phyloP scores from a whole-genome alignment of 2,329 filamentous ascomycete genomes.

The Blastomyces silverae region DNA sequence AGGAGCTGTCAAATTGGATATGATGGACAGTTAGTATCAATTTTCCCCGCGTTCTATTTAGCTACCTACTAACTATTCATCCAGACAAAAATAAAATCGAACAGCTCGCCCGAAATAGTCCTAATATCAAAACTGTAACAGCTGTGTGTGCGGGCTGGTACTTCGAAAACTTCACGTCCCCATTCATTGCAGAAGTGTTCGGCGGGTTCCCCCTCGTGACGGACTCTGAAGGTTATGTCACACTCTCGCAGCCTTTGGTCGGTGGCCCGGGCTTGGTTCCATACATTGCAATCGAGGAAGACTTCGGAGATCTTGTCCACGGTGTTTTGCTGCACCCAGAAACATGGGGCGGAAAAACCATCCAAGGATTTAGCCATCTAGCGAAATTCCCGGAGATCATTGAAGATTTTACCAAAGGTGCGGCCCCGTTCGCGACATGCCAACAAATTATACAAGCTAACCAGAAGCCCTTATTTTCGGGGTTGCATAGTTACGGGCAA shows the following conservation, averaged over 20 bases:
- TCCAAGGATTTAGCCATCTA: slow-evolving; percentile 8
- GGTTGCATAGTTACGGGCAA: slow-evolving; percentile 9
- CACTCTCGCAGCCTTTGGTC: background rate
- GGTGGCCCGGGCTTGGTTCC: slow-evolving; percentile 7
- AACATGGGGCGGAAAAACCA: slow-evolving; percentile 3
- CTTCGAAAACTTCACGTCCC: slow-evolving; percentile 9
- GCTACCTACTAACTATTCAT: background rate
- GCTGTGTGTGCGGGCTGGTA: slow-evolving; percentile 13
- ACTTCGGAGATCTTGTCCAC: slow-evolving; percentile 13
- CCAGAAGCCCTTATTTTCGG: background rate
- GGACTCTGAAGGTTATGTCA: slow-evolving; percentile 11
- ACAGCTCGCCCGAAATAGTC: slow-evolving; percentile 9
- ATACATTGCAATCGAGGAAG: slow-evolving; percentile 12
- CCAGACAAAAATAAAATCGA: slow-evolving; percentile 12
- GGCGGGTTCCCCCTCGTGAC: slow-evolving; percentile 11
- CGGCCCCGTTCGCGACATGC: background rate
- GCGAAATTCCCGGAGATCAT: background rate
- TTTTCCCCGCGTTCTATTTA: background rate
- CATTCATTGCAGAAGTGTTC: slow-evolving; percentile 9
- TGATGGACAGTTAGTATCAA: slow-evolving; percentile 13
- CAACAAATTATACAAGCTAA: background rate
- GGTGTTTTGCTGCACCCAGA: slow-evolving; percentile 7
- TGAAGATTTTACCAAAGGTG: slow-evolving; percentile 11
- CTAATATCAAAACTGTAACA: slow-evolving; percentile 11
- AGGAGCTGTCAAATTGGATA: slow-evolving; percentile 9